Evolutionary conservation across 257 asterid genomes (phyloP), one percentile per base, ranked within the genome.

Genomic region (Datura wrightii): DNA sequence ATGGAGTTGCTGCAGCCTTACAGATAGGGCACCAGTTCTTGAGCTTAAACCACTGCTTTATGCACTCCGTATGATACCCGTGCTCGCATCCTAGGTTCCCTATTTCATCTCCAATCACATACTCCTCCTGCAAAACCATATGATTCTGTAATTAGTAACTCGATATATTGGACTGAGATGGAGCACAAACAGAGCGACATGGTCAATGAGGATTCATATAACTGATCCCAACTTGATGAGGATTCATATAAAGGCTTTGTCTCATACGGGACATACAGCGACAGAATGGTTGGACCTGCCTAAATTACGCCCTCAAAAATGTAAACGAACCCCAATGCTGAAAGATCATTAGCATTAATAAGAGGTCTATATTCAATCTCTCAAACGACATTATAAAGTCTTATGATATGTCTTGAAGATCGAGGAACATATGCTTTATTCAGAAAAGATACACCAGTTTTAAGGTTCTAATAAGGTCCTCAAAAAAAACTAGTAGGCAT

Each of bases 11-110:
- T 9, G 88, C 72, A 83, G 91, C 85, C 92, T 96, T 96, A 93
- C 99, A 96, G 86, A 96, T 86, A 9, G 99, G 99, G 88, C 99
- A 94, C 97, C 98, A 94, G 85, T 93, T 96, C 93, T 94, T 96
- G 63, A 93, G 67, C 90, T 86, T 88, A 84, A 96, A 55, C 99
- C 99, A 96, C 85, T 93, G 91, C 80, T 71, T 84, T 85, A 96
- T 88, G 89, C 99, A 96, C 5, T 46, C 54, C 42, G 63, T 79
- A 56, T 96, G 99, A 84, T 83, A 94, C 18, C 95, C 90, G 67
- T 96, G 99, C 34, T 86, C 84, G 79, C 99, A 96, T 16, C 83
- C 89, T 87, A 94, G 70, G 83, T 87, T 90, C 85, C 97, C 99
- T 1, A 91, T 87, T 89, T 92, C 96, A 82, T 94, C 98, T 63